These are phyloP conservation scores for Diphasiastrum complanatum DNA, from an alignment of 83 land plant species.

Conservation along the genomic window DNA sequence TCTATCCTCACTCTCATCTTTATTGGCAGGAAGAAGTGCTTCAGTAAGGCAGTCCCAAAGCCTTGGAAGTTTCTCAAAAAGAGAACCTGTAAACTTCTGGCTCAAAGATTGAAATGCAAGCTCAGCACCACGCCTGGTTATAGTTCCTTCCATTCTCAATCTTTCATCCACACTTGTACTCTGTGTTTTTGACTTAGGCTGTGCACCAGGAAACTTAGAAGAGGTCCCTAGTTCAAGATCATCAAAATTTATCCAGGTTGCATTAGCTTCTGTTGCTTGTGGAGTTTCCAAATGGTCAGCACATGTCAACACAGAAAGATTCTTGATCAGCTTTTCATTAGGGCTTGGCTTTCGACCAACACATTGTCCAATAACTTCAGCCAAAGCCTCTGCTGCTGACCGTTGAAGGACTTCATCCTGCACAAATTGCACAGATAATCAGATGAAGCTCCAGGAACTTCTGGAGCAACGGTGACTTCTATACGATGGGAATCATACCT, in stretches of 20 bases:
- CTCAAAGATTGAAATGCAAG: slow-evolving; percentile 71
- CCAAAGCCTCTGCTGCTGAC: slow-evolving; percentile 92
- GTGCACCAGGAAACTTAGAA: slow-evolving; percentile 23
- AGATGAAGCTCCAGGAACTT: not conserved
- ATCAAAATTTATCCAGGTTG: slow-evolving; percentile 48
- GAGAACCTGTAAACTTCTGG: slow-evolving; percentile 52
- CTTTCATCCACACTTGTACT: slow-evolving; percentile 62
- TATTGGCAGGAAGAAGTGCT: slow-evolving; percentile 33
- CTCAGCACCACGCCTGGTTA: slow-evolving; percentile 92
- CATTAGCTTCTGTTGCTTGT: slow-evolving; percentile 54
- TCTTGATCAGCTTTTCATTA: slow-evolving; percentile 88
- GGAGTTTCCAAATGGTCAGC: slow-evolving; percentile 91
- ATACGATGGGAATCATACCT: slow-evolving; percentile 66
- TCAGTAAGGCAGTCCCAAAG: slow-evolving; percentile 94
- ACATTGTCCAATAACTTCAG: slow-evolving; percentile 81
- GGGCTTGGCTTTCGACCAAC: slow-evolving; percentile 82
- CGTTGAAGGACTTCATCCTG: slow-evolving; percentile 91
- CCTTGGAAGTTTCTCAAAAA: slow-evolving; percentile 85
- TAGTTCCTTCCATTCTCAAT: slow-evolving; percentile 74
- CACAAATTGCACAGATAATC: not conserved
- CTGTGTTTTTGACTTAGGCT: slow-evolving; percentile 37
- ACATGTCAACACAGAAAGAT: slow-evolving; percentile 67
- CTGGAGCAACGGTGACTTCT: too few species aligned
- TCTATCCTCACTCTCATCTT: not conserved
- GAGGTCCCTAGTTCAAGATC: slow-evolving; percentile 51